Conservation (phyloP, 1,139 yeast species). For the Sugiyamaella grinbergsii region DNA sequence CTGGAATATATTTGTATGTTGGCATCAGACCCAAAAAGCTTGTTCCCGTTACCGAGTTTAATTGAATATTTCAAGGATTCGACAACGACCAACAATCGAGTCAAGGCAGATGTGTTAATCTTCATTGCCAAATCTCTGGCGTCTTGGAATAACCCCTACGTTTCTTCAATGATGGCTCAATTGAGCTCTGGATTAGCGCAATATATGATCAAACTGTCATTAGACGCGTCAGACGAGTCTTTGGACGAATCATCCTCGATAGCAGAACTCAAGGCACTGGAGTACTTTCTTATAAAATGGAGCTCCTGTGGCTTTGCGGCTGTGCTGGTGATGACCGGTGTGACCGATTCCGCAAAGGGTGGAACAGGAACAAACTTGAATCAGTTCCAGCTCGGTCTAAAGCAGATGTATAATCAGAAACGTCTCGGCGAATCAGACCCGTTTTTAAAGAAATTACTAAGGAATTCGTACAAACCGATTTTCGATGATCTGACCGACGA, state of each 20-base stretch:
- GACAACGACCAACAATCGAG: neutral
- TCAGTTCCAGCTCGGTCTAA: conserved; percentile 5
- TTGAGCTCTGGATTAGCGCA: conserved; percentile 2
- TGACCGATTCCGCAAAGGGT: no score
- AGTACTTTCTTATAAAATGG: conserved; percentile 7
- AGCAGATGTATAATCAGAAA: neutral
- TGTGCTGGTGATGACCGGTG: neutral
- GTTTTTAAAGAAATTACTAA: conserved; percentile 4
- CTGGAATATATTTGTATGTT: conserved; percentile 39
- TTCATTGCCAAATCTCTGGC: conserved; percentile 11
- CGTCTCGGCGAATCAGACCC: neutral
- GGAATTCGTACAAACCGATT: neutral
- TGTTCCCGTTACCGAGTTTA: conserved; percentile 32
- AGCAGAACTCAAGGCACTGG: conserved; percentile 9
- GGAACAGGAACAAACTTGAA: neutral
- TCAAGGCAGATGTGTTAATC: conserved; percentile 9
- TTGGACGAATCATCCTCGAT: neutral
- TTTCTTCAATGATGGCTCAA: conserved; percentile 13
- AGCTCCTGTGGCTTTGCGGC: conserved; percentile 8
- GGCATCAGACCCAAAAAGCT: conserved; percentile 36
- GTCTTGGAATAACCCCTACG: conserved; percentile 6
- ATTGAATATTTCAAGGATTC: conserved; percentile 26
- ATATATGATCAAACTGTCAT: conserved; percentile 9
- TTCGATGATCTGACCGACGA: neutral
- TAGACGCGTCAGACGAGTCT: no score